Conservation (phyloP, 169 alveolate species). For the Eimeria acervulina region DNA sequence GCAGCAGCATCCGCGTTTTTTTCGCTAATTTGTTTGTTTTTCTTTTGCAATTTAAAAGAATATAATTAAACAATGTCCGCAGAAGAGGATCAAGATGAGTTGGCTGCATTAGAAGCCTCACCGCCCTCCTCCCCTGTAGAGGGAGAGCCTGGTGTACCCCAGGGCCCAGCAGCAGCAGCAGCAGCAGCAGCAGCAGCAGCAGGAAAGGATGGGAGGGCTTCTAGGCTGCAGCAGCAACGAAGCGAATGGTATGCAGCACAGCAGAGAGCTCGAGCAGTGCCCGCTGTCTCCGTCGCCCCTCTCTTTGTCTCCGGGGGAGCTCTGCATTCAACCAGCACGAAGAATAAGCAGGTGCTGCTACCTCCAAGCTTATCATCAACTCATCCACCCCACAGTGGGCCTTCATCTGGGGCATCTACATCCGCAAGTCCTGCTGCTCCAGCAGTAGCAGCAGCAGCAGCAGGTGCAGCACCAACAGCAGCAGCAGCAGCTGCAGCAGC, state of each 20-base stretch:
- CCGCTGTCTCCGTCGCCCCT: not conserved
- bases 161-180: conserved; percentile 52
- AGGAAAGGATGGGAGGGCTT: not conserved
- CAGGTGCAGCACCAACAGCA: conserved; percentile 14
- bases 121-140: conserved; percentile 39
- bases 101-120: conserved; percentile 47
- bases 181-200: conserved; percentile 48
- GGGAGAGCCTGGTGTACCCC: conserved; percentile 9
- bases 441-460: conserved; percentile 4
- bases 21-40: not conserved
- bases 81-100: conserved; percentile 37
- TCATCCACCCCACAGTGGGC: not conserved
- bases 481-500: conserved; percentile 25
- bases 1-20: too few species aligned
- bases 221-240: conserved; percentile 26
- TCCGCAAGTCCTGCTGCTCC: not conserved
- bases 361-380: conserved; percentile 50
- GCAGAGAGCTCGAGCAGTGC: not conserved
- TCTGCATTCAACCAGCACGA: conserved; percentile 78
- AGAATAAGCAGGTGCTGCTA: conserved; percentile 48
- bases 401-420: too few species aligned
- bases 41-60: too few species aligned
- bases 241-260: conserved; percentile 56
- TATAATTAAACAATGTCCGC: not conserved
- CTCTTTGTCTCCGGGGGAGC: conserved; percentile 73